These are phyloP conservation scores for Venturia pyrina DNA, from an alignment of 2,329 filamentous ascomycete species.

Conservation along the genomic window DNA sequence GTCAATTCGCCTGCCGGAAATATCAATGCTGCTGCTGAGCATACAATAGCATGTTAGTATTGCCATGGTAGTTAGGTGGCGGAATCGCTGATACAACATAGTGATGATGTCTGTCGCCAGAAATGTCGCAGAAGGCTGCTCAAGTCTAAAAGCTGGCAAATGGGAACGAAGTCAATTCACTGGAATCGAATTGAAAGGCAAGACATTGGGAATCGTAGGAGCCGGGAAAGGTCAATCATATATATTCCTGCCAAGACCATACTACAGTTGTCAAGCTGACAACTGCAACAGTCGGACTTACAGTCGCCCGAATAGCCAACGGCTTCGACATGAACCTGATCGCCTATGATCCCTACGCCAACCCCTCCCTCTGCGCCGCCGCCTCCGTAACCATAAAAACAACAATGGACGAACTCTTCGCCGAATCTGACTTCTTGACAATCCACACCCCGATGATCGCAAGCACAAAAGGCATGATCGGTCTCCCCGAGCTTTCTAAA, in stretches of 20 bases:
- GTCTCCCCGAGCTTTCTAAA: constrained; percentile 51
- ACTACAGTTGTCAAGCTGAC: not conserved
- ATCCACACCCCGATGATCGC: constrained; percentile 74
- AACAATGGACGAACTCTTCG: constrained; percentile 50
- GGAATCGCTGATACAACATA: constrained; percentile 26
- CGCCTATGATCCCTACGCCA: constrained; percentile 70
- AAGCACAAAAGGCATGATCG: constrained; percentile 65
- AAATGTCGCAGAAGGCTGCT: constrained; percentile 60
- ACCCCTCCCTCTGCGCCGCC: constrained; percentile 57
- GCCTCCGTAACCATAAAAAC: constrained; percentile 56
- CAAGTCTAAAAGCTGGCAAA: constrained; percentile 57
- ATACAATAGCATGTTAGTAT: constrained; percentile 50
- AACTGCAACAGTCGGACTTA: constrained; percentile 51
- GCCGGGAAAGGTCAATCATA: constrained; percentile 56
- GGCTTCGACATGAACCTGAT: constrained; percentile 68
- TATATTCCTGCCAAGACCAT: not conserved
- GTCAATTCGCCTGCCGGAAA: constrained; percentile 74
- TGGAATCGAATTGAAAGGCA: constrained; percentile 68
- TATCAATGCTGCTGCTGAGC: constrained; percentile 70
- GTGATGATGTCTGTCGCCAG: constrained; percentile 65
- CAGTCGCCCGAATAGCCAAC: constrained; percentile 68
- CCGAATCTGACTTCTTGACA: constrained; percentile 64
- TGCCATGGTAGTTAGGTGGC: not conserved
- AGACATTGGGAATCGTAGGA: constrained; percentile 66
- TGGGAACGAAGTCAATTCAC: constrained; percentile 70